Base-by-base conservation (phyloP, 257 asterid genomes). In the Primulina tabacum region DNA sequence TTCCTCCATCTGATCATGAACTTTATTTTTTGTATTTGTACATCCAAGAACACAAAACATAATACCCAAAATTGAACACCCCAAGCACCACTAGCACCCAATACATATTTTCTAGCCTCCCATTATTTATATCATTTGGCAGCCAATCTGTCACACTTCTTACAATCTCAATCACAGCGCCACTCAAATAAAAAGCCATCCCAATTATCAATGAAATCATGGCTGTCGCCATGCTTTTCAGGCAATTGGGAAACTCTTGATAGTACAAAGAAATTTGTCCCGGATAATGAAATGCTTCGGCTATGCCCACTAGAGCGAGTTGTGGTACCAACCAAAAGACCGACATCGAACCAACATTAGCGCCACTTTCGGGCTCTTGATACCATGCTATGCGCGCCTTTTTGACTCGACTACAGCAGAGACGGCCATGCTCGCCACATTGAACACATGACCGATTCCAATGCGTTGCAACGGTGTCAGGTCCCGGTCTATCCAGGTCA, bases 321-420 rank as follows among this genome's bases (percentile, higher is more conserved):
- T 38, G 47, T 38, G 88, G 88, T 29, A 80, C 81, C 2, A 88
- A 68, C 92, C 95, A 86, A 12, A 81, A 63, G 1, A 80, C 81
- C 0, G 90, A 76, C 71, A 82, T 38, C 3, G 14, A 9, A 9
- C 47, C 47, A 9, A 38, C 47, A 8, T 38, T 9, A 8, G 47
- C 9, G 47, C 47, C 47, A 38, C 14, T 30, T 5, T 30, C 33
- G 6, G 33, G 33, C 5, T 30, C 14, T 38, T 38, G 11, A 9
- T 2, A 2, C 47, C 2, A 9, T 9, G 18, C 66, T 0, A 67
- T 3, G 5, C 70, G 0, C 69, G 67, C 61, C 95, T 60, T 16
- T 67, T 85, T 0, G 78, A 47, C 68, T 84, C 90, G 1, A 80
- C 84, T 29, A 87, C 30, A 5, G 87, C 94, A 0, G 83, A 75